Conservation (phyloP, 768 basidiomycete species). For the Pleurotus eryngii region DNA sequence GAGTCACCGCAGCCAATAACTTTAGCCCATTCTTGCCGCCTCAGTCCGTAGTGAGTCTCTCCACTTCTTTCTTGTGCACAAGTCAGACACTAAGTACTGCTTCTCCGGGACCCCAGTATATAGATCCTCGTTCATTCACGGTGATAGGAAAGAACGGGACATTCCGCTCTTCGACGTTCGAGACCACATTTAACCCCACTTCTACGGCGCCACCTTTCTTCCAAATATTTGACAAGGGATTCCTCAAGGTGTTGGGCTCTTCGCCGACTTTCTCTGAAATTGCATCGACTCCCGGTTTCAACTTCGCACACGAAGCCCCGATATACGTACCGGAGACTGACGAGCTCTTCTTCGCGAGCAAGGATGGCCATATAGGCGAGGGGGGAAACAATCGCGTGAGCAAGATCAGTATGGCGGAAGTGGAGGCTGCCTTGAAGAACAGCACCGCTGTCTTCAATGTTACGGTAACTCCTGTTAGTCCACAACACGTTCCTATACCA, state of each 20-base stretch:
- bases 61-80: neutral
- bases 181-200: constrained; percentile 56
- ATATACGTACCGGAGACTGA: constrained; percentile 66
- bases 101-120: constrained; percentile 30
- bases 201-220: constrained; percentile 56
- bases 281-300: constrained; percentile 56
- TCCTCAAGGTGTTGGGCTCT: constrained; percentile 55
- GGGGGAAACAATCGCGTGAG: constrained; percentile 63
- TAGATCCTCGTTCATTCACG: constrained; percentile 48
- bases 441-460: constrained; percentile 38
- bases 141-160: constrained; percentile 43
- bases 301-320: constrained; percentile 79
- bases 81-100: neutral
- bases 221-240: constrained; percentile 45
- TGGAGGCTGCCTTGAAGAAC: constrained; percentile 41
- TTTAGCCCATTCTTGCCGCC: constrained; percentile 14
- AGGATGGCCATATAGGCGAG: constrained; percentile 58
- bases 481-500: neutral
- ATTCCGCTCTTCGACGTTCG: constrained; percentile 35
- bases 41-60: constrained; percentile 22
- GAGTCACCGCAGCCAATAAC: constrained; percentile 1
- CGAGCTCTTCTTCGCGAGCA: constrained; percentile 70
- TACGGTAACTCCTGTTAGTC: constrained; percentile 40
- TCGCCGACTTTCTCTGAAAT: constrained; percentile 57
- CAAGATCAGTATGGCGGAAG: constrained; percentile 58